Evolutionary conservation across 2,329 filamentous ascomycete species (phyloP), one percentile per base, ranked within the genome.

Genomic region (Xylariaceae sp.): DNA sequence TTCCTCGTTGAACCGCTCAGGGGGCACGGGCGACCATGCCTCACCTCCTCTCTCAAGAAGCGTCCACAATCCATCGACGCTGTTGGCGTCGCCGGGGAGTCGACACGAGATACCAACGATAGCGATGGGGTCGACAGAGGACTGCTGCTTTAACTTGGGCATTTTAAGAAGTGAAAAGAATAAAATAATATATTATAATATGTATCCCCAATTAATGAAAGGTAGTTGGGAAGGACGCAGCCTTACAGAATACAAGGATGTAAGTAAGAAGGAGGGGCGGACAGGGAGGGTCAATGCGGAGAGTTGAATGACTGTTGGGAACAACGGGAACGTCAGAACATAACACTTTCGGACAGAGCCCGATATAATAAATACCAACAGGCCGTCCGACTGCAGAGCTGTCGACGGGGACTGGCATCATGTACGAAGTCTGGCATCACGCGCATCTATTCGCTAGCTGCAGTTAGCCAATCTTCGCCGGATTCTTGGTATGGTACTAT

Each of bases 61-160:
- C 3, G 55, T 45, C 62, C 62, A 64, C 37, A 62, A 15, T 7
- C 34, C 53, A 37, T 61, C 57, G 18, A 37, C 11, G 35, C n/a
- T 55, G 51, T 60, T 64, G 23, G 60, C 55, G 30, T 51, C 53
- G 41, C 62, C 59, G 9, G 60, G 62, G 3, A 64, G 44, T 17
- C 62, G 60, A 54, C 55, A 62, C 13, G 60, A 60, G n/a, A 64
- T 48, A 34, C 59, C 57, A 9, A 64, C 55, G 13, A 64, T 37
- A 23, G 61, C 55, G 15, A 64, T 51, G 13, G 59, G 56, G 6
- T 39, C 44, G 11, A 55, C 48, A 3, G 41, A 15, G 41, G 41
- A 45, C 5, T 45, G 10, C 41, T 45, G 10, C 41, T 45, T 15
- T 15, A 15, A 45, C 10, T 45, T 45, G 11, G 41, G 5, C 41